Evolutionary conservation across 83 land plant genomes (phyloP).

Genomic region (Isoetes engelmannii): DNA sequence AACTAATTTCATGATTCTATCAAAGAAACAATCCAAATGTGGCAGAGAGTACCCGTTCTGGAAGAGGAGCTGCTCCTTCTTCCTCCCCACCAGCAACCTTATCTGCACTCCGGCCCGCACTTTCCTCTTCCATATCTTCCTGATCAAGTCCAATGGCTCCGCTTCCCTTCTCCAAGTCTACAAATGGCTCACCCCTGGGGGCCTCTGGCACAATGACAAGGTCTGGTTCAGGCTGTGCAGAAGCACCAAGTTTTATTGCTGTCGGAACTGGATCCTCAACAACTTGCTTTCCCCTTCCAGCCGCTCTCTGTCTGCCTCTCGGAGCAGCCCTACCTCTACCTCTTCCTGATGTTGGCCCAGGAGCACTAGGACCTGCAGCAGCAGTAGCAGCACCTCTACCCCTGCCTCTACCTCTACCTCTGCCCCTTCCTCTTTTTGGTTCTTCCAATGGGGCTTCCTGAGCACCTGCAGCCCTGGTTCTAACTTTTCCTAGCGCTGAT

Average conservation of each 20-base stretch:
- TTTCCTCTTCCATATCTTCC: slow-evolving; percentile 48
- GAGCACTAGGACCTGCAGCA: too few species aligned
- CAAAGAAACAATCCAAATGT: slow-evolving; percentile 2
- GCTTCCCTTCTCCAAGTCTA: slow-evolving; percentile 10
- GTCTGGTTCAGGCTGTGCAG: slow-evolving; percentile 2
- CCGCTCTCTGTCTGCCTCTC: neutral
- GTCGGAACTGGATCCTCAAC: neutral
- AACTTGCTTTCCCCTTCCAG: slow-evolving; percentile 5
- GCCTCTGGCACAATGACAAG: neutral
- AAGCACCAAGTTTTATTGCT: neutral
- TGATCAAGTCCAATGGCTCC: slow-evolving; percentile 5
- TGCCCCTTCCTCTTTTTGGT: neutral
- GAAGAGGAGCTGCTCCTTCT: slow-evolving; percentile 62
- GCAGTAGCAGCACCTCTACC: neutral
- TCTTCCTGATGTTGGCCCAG: too few species aligned
- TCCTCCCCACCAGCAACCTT: slow-evolving; percentile 55
- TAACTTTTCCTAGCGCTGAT: too few species aligned
- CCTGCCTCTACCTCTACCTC: neutral
- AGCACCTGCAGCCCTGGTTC: too few species aligned
- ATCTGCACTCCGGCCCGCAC: slow-evolving; percentile 65
- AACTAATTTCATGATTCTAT: neutral
- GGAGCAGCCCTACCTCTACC: neutral
- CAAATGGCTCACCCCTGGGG: neutral
- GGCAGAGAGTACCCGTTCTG: slow-evolving; percentile 45
- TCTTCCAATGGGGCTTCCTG: too few species aligned